Percentiles rank a stretch among this genome's conserved stretches.
Evolutionary conservation across 768 basidiomycete genomes (phyloP).

Genomic region (Xanthoconium purpureum): DNA sequence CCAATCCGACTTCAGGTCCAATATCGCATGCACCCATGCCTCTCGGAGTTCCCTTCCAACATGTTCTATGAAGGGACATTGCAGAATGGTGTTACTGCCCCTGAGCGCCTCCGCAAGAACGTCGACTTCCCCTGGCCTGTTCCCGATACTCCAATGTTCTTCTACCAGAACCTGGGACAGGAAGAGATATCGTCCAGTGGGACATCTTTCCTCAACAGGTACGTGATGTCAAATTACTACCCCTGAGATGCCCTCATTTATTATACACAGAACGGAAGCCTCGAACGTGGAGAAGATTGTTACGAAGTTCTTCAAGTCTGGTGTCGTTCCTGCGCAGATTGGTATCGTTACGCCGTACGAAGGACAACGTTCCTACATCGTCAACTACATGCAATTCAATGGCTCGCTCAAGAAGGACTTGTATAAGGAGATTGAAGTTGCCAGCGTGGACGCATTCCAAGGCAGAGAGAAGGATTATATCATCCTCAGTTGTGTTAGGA

Average conservation of each 20-base stretch:
- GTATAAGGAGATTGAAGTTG: conserved; percentile 99
- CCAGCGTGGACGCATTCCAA: conserved; percentile 98
- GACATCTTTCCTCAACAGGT: conserved; percentile 96
- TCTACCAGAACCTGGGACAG: conserved; percentile 98
- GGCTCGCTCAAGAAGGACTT: conserved; percentile 98
- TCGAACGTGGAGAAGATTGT: conserved; percentile 99
- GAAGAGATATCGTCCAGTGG: conserved; percentile 99
- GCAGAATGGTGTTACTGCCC: conserved; percentile 98
- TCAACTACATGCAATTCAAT: conserved; percentile 99
- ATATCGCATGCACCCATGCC: conserved; percentile 99
- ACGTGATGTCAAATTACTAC: background rate
- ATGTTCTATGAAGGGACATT: conserved; percentile 99
- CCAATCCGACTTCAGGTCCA: conserved; percentile 99
- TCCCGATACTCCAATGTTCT: conserved; percentile 98
- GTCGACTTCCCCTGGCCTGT: conserved; percentile 99
- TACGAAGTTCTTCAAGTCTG: conserved; percentile 99
- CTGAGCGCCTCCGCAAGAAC: conserved; percentile 94
- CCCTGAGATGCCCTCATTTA: conserved; percentile 4
- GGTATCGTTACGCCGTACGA: conserved; percentile 99
- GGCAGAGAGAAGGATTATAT: conserved; percentile 99
- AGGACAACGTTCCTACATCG: conserved; percentile 96
- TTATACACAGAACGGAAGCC: conserved; percentile 77
- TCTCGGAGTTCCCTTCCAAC: conserved; percentile 98
- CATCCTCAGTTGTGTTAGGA: conserved; percentile 94
- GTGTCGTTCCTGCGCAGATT: conserved; percentile 92